Conservation (phyloP, 2,329 filamentous ascomycete genomes). For the Xylaria sp. region DNA sequence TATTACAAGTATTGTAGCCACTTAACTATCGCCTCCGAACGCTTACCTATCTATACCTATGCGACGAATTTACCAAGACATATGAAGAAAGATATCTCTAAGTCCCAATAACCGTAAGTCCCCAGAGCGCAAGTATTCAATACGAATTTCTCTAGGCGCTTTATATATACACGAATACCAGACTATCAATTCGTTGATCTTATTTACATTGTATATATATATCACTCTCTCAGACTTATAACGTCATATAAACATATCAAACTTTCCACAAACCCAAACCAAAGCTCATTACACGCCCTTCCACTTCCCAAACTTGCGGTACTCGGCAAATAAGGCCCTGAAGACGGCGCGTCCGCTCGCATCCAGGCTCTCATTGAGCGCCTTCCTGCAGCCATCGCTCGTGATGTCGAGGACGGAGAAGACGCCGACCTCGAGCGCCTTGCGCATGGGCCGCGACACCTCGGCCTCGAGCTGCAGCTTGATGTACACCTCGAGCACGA, state of each 20-base stretch:
- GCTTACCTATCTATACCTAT: too few species aligned
- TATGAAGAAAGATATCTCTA: background rate
- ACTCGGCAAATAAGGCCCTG: conserved; percentile 67
- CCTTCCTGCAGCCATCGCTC: conserved; percentile 62
- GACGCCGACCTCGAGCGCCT: conserved; percentile 66
- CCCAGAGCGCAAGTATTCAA: background rate
- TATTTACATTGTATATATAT: background rate
- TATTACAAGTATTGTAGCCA: background rate
- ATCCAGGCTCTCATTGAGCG: conserved; percentile 70
- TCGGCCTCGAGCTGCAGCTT: conserved; percentile 67
- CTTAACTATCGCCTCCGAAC: background rate
- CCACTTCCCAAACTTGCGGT: conserved; percentile 72
- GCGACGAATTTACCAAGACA: too few species aligned
- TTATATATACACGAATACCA: conserved; percentile 10
- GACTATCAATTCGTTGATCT: background rate
- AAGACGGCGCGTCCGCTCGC: conserved; percentile 68
- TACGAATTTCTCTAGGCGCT: background rate
- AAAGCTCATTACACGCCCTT: conserved; percentile 56
- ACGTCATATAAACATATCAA: background rate
- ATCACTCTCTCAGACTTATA: too few species aligned
- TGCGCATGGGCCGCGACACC: conserved; percentile 61
- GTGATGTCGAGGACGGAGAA: conserved; percentile 70
- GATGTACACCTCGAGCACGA: conserved; percentile 68
- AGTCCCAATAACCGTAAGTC: background rate
- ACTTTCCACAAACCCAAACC: background rate